Conservation (phyloP, 2,329 filamentous ascomycete species). For the Pseudopithomyces chartarum region DNA sequence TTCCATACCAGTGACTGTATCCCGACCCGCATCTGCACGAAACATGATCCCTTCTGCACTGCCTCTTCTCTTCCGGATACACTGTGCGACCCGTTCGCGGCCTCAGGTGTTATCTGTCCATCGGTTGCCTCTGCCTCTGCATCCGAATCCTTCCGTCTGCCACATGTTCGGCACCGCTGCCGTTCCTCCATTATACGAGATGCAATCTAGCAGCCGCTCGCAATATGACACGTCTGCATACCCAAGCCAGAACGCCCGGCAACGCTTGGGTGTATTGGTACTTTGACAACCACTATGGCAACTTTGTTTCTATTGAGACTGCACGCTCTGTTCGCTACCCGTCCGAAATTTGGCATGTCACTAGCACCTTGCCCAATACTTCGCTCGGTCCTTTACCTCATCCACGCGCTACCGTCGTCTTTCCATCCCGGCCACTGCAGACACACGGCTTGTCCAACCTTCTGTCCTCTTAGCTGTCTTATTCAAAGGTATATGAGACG, state of each 20-base stretch:
- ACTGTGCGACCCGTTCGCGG: conserved; percentile 5
- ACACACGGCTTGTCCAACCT: background rate
- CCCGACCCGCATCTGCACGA: conserved; percentile 2
- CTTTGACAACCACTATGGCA: conserved; percentile 10
- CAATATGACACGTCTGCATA: conserved; percentile 15
- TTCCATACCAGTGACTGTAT: too few species aligned
- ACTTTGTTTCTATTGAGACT: background rate
- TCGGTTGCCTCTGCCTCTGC: conserved; percentile 7
- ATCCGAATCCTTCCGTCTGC: conserved; percentile 10
- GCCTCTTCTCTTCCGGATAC: background rate
- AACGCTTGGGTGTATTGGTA: conserved; percentile 19
- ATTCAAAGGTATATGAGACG: background rate
- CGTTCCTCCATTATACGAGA: conserved; percentile 12
- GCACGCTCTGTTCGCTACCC: background rate
- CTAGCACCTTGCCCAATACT: too few species aligned
- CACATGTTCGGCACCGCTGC: background rate
- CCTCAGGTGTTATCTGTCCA: background rate
- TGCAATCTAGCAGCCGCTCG: conserved; percentile 20
- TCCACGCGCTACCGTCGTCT: too few species aligned
- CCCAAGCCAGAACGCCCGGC: conserved; percentile 3
- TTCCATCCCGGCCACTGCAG: background rate
- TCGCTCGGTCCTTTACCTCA: too few species aligned
- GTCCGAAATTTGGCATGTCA: background rate
- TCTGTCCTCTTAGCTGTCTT: background rate
- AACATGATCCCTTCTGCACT: background rate